Evolutionary conservation across 2,329 filamentous ascomycete genomes (phyloP).

Genomic region (Pestalotiopsis sp.): DNA sequence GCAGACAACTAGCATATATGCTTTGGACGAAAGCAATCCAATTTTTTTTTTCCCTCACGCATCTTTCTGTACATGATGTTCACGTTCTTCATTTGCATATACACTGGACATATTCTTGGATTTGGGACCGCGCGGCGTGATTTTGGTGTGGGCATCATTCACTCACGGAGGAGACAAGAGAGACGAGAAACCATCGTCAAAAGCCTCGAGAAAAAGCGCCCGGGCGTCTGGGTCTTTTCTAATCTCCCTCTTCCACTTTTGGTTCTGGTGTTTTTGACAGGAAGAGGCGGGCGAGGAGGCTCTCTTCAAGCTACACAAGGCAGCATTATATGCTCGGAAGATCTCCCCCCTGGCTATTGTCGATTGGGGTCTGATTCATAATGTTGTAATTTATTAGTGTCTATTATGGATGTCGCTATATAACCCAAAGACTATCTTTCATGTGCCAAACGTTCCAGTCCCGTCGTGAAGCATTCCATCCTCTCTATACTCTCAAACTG

Average conservation of each 20-base stretch:
- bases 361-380: conserved; percentile 40
- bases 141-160: not conserved
- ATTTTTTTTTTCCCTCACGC: conserved; percentile 9
- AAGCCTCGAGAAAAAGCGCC: not conserved
- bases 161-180: not conserved
- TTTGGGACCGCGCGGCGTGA: conserved; percentile 2
- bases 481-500: not conserved
- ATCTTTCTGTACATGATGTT: conserved; percentile 13
- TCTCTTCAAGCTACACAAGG: conserved; percentile 6
- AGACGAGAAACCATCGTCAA: conserved; percentile 3
- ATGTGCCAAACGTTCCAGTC: not conserved
- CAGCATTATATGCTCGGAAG: conserved; percentile 22
- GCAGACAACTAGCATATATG: not conserved
- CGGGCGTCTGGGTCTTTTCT: conserved; percentile 2
- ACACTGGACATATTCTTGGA: conserved; percentile 9
- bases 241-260: conserved; percentile 3
- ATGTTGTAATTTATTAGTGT: conserved; percentile 47
- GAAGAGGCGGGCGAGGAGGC: conserved; percentile 13
- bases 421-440: not conserved
- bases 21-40: conserved; percentile 1
- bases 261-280: conserved; percentile 9
- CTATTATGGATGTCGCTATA: conserved; percentile 26
- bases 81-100: conserved; percentile 12
- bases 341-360: conserved; percentile 19
- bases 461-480: not conserved